phyloP scores from a whole-genome alignment of 495 filamentous ascomycete species.

The Penicillium turbatum region DNA sequence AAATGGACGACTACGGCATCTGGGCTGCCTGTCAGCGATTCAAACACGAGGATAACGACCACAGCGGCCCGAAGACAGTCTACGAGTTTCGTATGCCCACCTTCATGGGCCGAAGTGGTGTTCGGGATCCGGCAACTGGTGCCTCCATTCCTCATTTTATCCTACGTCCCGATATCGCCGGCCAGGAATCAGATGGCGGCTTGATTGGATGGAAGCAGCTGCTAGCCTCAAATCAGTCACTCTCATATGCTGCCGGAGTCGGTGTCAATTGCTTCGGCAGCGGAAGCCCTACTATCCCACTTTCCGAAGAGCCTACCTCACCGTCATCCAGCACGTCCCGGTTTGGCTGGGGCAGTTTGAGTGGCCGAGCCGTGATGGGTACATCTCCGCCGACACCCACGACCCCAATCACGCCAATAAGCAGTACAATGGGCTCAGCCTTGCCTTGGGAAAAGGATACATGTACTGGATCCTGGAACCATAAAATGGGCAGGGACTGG shows the following conservation, averaged over 20 bases:
- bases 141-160: slow-evolving; percentile 41
- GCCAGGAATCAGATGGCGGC: slow-evolving; percentile 43
- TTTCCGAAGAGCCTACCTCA: slow-evolving; percentile 34
- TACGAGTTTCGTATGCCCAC: slow-evolving; percentile 45
- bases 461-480: slow-evolving; percentile 49
- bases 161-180: slow-evolving; percentile 42
- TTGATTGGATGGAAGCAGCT: slow-evolving; percentile 46
- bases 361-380: slow-evolving; percentile 29
- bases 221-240: slow-evolving; percentile 40
- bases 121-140: slow-evolving; percentile 24
- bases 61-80: slow-evolving; percentile 38
- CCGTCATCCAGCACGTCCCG: slow-evolving; percentile 35
- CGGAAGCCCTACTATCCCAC: slow-evolving; percentile 19
- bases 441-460: slow-evolving; percentile 45
- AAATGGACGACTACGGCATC: slow-evolving; percentile 37
- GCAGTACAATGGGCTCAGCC: slow-evolving; percentile 20
- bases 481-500: slow-evolving; percentile 44
- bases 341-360: slow-evolving; percentile 40
- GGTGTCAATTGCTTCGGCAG: slow-evolving; percentile 39
- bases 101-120: slow-evolving; percentile 42
- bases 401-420: slow-evolving; percentile 38
- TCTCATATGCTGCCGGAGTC: slow-evolving; percentile 38
- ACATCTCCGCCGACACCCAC: slow-evolving; percentile 34
- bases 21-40: slow-evolving; percentile 30
- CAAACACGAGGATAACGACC: slow-evolving; percentile 18